Evolutionary conservation across 352 stramenopile genomes (phyloP).

Genomic region (Pelagophyceae sp.): DNA sequence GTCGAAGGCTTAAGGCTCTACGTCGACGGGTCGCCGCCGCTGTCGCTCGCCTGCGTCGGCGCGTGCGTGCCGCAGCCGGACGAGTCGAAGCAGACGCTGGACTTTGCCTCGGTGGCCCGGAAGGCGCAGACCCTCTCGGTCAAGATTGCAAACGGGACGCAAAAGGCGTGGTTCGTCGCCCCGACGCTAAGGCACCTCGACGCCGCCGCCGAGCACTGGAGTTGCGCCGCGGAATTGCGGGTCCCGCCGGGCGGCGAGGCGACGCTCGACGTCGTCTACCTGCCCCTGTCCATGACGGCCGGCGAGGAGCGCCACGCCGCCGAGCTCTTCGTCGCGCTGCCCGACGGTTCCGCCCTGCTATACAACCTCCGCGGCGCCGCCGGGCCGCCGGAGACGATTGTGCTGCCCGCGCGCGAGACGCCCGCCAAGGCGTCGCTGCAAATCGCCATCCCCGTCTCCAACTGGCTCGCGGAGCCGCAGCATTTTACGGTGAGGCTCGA

Average conservation of each 20-base stretch:
- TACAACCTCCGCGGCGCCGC: slow-evolving; percentile 72
- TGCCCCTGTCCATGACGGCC: slow-evolving; percentile 69
- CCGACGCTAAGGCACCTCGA: slow-evolving; percentile 73
- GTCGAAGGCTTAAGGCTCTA: slow-evolving; percentile 61
- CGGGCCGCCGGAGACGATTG: slow-evolving; percentile 43
- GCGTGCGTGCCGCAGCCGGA: slow-evolving; percentile 69
- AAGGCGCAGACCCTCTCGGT: slow-evolving; percentile 52
- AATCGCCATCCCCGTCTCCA: slow-evolving; percentile 62
- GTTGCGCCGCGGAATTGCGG: slow-evolving; percentile 42
- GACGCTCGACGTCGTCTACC: slow-evolving; percentile 55
- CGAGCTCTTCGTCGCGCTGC: slow-evolving; percentile 75
- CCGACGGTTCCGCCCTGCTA: slow-evolving; percentile 68
- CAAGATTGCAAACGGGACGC: slow-evolving; percentile 64
- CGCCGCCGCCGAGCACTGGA: slow-evolving; percentile 50
- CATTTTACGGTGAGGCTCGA: slow-evolving; percentile 44
- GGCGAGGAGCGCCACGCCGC: slow-evolving; percentile 51
- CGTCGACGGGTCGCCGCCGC: slow-evolving; percentile 51
- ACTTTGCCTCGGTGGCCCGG: slow-evolving; percentile 69
- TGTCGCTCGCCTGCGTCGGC: slow-evolving; percentile 63
- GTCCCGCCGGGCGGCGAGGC: slow-evolving; percentile 52
- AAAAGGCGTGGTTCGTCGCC: slow-evolving; percentile 66
- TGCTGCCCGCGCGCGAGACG: slow-evolving; percentile 44
- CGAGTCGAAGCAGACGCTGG: slow-evolving; percentile 70
- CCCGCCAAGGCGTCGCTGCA: slow-evolving; percentile 63
- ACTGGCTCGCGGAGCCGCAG: slow-evolving; percentile 71